Evolutionary conservation across 371 early-diverging fungal species (phyloP), one percentile per base, ranked within the genome.

Genomic region (Nematocida ironsii): DNA sequence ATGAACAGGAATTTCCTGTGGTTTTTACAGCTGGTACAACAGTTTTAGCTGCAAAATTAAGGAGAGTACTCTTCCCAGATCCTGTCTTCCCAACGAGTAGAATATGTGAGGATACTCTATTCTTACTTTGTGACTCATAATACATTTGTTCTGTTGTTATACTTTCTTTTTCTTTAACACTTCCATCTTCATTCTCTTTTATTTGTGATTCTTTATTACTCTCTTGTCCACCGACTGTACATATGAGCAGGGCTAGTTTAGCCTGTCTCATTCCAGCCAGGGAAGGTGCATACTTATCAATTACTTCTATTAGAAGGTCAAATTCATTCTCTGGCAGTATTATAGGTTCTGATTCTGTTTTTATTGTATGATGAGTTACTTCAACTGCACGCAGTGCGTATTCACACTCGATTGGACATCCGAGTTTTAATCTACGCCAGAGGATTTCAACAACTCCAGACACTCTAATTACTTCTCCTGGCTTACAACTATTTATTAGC

Each of bases 71-170:
- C 57, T 87, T 87, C 48, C 86, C 88, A 6, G 84, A 84, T 54
- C 86, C 86, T n/a, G 88, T 40, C 55, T 81, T 83, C 40, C 88
- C 88, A 13, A 85, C 82, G 48, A 87, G 57, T 42, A 87, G 72
- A 33, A 87, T 60, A 67, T 87, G 88, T 0, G 81, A 84, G 5
- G 70, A 78, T n/a, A 50, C 54, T 68, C 80, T 57, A 39, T 68
- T 68, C 50, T 60, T 68, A 23, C 23, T 48, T 54, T 68, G 54
- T 25, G 48, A 23, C 18, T 78, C 80, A 40, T 56, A 40, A 54
- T 78, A 78, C 57, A 78, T 33, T 70, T 68, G 70, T 45, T 78
- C 80, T 25, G 80, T 27, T 13, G 16, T 69, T 20, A 58, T 86
- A 16, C 52, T 44, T 13, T 72, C 62, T 54, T 39, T 44, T 25